Evolutionary conservation across 2,329 filamentous ascomycete genomes (phyloP), one percentile per base, ranked within the genome.

Genomic region (Diaporthe australafricana): DNA sequence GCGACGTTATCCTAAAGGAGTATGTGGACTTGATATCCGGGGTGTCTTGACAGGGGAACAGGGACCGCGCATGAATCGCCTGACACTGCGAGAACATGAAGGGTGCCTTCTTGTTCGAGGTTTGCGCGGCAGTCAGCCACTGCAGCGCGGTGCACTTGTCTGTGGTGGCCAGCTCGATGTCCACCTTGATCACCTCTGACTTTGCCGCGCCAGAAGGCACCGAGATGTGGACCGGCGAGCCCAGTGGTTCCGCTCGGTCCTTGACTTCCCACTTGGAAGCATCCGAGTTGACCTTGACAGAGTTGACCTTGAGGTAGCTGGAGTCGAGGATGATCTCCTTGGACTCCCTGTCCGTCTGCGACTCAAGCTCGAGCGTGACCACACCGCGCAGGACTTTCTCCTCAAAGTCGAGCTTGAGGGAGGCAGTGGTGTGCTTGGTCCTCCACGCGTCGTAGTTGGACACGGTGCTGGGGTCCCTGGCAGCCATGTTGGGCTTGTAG

Each of bases 31-130:
- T 99, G 78, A 98, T 93, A 80, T 98, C 96, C 3, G 96, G 96
- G 0, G 96, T 98, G 80, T 99, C 96, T 84, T 98, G 96, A 83
- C 96, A 98, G 8, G 96, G 96, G 82, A 98, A 97, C 73, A 98
- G 89, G 60, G 95, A 97, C 73, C 96, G 91, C 53, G 94, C 94
- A 79, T 98, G 95, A 78, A 98, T 98, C 68, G 96, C 95, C 86
- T 99, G 96, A 82, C 95, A 98, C 85, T 98, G 96, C 55, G 94
- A 97, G 85, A 98, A 98, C 91, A 98, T 96, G 83, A 98, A 98
- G 1, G 96, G 96, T 76, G 97, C 93, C 83, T 95, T 96, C 85
- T 95, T 95, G 88, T 97, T 98, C 72, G 94, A 94, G 0, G 96
- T 98, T 84, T 98, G 96, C 40, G 92, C 93, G 2, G 95, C 94